Evolutionary conservation across 345 rosid species (phyloP), one percentile per base, ranked within the genome.

Genomic region (Pseudoturritis turrita): DNA sequence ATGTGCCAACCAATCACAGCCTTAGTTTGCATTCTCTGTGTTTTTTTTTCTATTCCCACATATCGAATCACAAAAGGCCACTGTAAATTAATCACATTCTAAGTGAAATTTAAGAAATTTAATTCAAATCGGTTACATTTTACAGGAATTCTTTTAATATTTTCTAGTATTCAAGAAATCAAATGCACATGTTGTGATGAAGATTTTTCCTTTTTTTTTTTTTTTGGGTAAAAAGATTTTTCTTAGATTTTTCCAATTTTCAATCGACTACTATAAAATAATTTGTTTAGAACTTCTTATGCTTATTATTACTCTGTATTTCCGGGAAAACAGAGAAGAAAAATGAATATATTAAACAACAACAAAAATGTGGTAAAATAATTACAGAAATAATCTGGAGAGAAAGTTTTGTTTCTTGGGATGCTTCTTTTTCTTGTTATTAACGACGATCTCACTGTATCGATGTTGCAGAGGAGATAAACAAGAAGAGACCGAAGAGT

Each of bases 401-500:
- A 76, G 65, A 25, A 76, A 69, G 22, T 59, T 55, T 62, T 62
- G 79, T 69, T 62, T 76, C 46, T 76, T 76, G 21, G 50, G 59
- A 69, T 37, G 59, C 36, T 76, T 76, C 55, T 75, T 68, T 21
- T 75, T 75, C 47, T 68, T 68, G 60, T 69, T 69, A 36, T 76
- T 76, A 45, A 69, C 52, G 1, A 76, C 75, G 21, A 76, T 62
- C 68, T 62, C 75, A 52, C 79, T 69, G 25, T 76, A 76, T 44
- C 79, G 56, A 62, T 76, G 71, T 53, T 69, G 75, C 2, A 76
- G 15, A 69, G 79, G 79, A 62, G 79, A 76, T 13, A 69, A 69
- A 54, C 79, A 69, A 62, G 79, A 76, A 9, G 79, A 76, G 1
- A 76, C 75, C 0, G 79, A 76, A 36, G 79, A 76, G 60, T 76